These are phyloP conservation scores for Adansonia madagascariensis DNA, from an alignment of 441 rosid species.

Conservation along the genomic window DNA sequence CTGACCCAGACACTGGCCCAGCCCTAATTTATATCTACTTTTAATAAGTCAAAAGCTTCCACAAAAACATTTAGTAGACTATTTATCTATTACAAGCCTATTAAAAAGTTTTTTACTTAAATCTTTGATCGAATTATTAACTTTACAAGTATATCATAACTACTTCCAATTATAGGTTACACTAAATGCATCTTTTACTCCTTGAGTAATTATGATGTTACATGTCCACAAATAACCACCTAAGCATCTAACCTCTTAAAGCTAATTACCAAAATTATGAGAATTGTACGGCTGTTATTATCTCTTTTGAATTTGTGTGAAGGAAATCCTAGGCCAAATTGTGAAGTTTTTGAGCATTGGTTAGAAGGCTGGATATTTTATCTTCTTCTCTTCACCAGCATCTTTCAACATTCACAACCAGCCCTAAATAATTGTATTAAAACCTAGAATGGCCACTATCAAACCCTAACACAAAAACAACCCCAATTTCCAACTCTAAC, in stretches of 20 bases:
- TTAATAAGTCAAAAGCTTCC: slow-evolving; percentile 7
- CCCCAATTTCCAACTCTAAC: neutral
- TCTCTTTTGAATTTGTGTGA: neutral
- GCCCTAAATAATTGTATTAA: neutral
- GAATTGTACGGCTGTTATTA: neutral
- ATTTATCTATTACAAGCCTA: neutral
- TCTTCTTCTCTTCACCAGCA: neutral
- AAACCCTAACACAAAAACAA: neutral
- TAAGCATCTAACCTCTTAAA: slow-evolving; percentile 1
- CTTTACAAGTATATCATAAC: neutral
- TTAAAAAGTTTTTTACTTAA: neutral
- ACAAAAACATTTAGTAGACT: neutral
- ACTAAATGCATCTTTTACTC: neutral
- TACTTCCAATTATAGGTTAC: neutral
- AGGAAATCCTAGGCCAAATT: neutral
- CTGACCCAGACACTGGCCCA: neutral
- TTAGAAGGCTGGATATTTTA: slow-evolving; percentile 12
- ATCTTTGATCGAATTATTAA: neutral
- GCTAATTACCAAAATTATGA: neutral
- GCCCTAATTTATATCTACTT: neutral
- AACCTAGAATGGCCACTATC: neutral
- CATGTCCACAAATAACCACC: neutral
- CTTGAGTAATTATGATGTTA: neutral
- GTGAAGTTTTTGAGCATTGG: neutral
- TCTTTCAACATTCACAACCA: neutral